These are phyloP conservation scores for Tricholoma bakamatsutake DNA, from an alignment of 768 basidiomycete genomes.

Conservation along the genomic window DNA sequence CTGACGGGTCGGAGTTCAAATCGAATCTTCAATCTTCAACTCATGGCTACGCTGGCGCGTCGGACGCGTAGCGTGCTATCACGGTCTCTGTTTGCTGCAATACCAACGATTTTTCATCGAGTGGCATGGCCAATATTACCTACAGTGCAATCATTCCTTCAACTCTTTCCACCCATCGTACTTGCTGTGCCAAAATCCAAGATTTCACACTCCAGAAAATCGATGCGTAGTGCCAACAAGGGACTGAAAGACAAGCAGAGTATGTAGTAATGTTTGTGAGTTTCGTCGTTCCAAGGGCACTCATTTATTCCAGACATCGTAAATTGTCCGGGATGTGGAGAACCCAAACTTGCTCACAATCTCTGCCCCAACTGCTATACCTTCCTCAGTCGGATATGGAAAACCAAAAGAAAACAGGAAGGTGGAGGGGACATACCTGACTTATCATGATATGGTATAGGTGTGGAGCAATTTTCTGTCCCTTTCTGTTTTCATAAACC, in stretches of 20 bases:
- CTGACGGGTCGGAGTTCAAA: conserved; percentile 37
- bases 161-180: conserved; percentile 83
- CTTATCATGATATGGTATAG: conserved; percentile 23
- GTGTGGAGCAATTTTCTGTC: neutral
- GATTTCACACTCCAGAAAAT: conserved; percentile 86
- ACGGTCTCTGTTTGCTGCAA: conserved; percentile 11
- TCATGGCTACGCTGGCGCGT: conserved; percentile 30
- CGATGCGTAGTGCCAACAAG: conserved; percentile 94
- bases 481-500: no score
- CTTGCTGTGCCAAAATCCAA: conserved; percentile 95
- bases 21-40: conserved; percentile 4
- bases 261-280: conserved; percentile 28
- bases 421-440: conserved; percentile 29
- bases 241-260: conserved; percentile 92
- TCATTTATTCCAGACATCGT: conserved; percentile 62
- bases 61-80: conserved; percentile 17
- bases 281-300: neutral
- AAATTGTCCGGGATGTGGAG: conserved; percentile 85
- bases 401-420: conserved; percentile 33
- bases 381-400: conserved; percentile 61
- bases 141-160: conserved; percentile 40
- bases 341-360: conserved; percentile 84
- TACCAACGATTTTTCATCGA: conserved; percentile 16
- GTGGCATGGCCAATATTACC: conserved; percentile 30
- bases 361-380: conserved; percentile 80